Base-by-base conservation (phyloP, 495 filamentous ascomycete species). In the Penicilliopsis zonata region DNA sequence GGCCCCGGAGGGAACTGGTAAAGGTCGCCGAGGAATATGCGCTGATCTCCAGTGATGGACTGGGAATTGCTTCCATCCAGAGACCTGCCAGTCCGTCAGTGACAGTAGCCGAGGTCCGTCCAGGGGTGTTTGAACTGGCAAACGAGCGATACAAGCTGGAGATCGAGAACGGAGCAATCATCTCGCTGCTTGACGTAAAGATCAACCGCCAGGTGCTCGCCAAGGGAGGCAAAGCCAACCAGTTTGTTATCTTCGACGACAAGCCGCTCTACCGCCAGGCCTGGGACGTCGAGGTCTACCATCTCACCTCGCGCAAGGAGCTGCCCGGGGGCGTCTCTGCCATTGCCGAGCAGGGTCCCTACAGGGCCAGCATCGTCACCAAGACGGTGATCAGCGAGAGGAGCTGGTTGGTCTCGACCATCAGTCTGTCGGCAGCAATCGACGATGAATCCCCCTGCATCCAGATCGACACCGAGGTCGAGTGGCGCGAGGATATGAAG, bases 251-350 rank as follows among this genome's bases (percentile, higher is more conserved):
- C 31, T 95, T 92, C 50, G 90, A 98, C 47, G 90, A 98, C 57
- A 95, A 96, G 58, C 90, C 90, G 12, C 69, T 96, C 12, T 93
- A 94, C 60, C 96, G 90, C 90, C 88, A 98, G 59, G 90, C 87
- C 1, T 98, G 90, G 90, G 90, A 98, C 55, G 86, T 94, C 20
- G 90, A 98, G 52, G 85, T 96, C 28, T 98, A 80, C 61, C 90
- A 96, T 38, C 70, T 94, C 14, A 80, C 86, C 35, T 88, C 85
- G 0, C 76, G 90, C 30, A 72, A 81, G 41, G 83, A 83, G 44
- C 61, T 98, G 4, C 47, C 62, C 0, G 64, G 72, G 13, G 62
- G 70, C 29, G 63, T 72, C 39, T 82, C 80, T 12, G 62, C 57
- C 14, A 76, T 95, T 30, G 44, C 66, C 10, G 82, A 88, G 38